Conservation (phyloP, 2,329 filamentous ascomycete genomes). For the Cadophora malorum region DNA sequence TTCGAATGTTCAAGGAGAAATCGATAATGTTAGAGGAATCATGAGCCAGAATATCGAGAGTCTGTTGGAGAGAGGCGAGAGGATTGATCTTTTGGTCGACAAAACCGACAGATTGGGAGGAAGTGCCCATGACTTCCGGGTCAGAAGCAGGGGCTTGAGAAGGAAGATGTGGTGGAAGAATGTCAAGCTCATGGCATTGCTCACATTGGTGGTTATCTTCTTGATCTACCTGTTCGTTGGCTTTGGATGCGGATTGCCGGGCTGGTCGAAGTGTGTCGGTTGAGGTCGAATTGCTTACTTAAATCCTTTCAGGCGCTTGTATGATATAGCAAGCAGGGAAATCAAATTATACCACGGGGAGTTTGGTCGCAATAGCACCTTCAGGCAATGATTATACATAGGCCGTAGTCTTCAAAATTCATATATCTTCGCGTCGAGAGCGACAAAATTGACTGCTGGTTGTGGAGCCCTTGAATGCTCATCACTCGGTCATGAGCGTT, state of each 20-base stretch:
- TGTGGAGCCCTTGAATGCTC: no score
- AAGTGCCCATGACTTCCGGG: conserved; percentile 87
- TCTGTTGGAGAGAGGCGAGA: conserved; percentile 86
- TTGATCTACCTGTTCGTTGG: conserved; percentile 75
- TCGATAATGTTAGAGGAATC: conserved; percentile 89
- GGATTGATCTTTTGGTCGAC: conserved; percentile 91
- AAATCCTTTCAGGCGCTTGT: not conserved
- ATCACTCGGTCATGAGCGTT: not conserved
- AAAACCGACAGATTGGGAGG: conserved; percentile 94
- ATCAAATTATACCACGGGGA: conserved; percentile 9
- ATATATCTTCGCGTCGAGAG: not conserved
- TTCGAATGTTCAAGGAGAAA: conserved; percentile 82
- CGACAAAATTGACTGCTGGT: no score
- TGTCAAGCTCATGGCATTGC: conserved; percentile 86
- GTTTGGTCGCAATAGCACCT: not conserved
- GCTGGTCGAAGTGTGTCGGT: conserved; percentile 47
- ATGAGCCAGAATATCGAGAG: conserved; percentile 97
- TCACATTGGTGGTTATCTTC: conserved; percentile 75
- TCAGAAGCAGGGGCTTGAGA: conserved; percentile 84
- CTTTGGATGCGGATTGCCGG: conserved; percentile 74
- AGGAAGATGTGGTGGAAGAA: conserved; percentile 99
- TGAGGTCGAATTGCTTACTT: conserved; percentile 2
- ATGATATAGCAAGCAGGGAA: conserved; percentile 3
- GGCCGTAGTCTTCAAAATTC: conserved; percentile 16
- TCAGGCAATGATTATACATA: conserved; percentile 26